phyloP scores from a whole-genome alignment of 495 filamentous ascomycete species.

The Hapsidospora chrysogenum region DNA sequence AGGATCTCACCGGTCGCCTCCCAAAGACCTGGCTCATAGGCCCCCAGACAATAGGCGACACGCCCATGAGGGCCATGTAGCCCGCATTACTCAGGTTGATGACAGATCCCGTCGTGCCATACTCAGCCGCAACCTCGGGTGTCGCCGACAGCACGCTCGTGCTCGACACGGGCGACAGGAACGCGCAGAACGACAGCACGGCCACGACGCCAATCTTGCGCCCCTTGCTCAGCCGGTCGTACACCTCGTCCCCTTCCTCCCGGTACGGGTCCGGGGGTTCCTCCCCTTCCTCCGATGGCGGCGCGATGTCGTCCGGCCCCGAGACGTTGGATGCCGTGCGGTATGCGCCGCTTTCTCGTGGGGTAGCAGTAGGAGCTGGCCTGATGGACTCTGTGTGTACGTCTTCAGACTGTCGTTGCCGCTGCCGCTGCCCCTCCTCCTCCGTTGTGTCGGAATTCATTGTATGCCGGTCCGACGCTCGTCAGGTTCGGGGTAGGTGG shows the following conservation, averaged over 20 bases:
- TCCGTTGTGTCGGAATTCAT: too few species aligned
- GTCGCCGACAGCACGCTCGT: slow-evolving; percentile 54
- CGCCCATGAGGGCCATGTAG: slow-evolving; percentile 54
- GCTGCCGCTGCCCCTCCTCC: too few species aligned
- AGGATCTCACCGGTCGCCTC: slow-evolving; percentile 36
- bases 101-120: slow-evolving; percentile 41
- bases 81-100: slow-evolving; percentile 55
- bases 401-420: too few species aligned
- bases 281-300: too few species aligned
- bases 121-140: slow-evolving; percentile 49
- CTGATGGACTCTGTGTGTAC: too few species aligned
- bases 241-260: slow-evolving; percentile 27
- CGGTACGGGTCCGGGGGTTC: background rate
- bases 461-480: too few species aligned
- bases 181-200: slow-evolving; percentile 49
- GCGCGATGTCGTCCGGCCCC: background rate
- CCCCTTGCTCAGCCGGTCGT: slow-evolving; percentile 33
- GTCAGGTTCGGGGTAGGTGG: too few species aligned
- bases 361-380: too few species aligned
- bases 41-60: slow-evolving; percentile 50
- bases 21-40: slow-evolving; percentile 53
- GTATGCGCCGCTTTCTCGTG: too few species aligned
- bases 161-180: slow-evolving; percentile 50
- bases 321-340: slow-evolving; percentile 1
- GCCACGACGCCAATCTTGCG: slow-evolving; percentile 44